Conservation (phyloP, 2,329 filamentous ascomycete genomes). For the Periconia sp. region DNA sequence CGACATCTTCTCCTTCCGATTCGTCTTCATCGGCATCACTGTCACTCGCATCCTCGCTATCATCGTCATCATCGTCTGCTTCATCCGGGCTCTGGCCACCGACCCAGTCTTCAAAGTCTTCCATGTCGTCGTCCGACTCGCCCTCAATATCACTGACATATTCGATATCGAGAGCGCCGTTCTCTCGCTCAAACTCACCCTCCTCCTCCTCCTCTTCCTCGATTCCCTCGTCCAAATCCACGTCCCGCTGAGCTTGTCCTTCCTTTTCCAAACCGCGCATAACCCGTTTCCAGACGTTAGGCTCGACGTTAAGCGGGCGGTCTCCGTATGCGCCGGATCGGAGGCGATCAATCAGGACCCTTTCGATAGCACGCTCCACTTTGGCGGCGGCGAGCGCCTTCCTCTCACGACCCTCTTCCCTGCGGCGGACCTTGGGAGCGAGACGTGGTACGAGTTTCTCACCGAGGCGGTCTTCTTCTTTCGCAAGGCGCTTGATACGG, state of each 20-base stretch:
- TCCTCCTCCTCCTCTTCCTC: slow-evolving; percentile 74
- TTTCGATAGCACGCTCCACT: slow-evolving; percentile 92
- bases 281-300: slow-evolving; percentile 96
- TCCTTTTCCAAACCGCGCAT: slow-evolving; percentile 85
- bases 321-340: slow-evolving; percentile 93
- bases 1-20: slow-evolving; percentile 56
- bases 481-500: slow-evolving; percentile 72
- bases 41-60: slow-evolving; percentile 55
- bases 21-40: slow-evolving; percentile 58
- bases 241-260: slow-evolving; percentile 78
- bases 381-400: slow-evolving; percentile 68
- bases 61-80: slow-evolving; percentile 58
- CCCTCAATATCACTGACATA: slow-evolving; percentile 92
- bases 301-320: slow-evolving; percentile 90
- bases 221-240: slow-evolving; percentile 86
- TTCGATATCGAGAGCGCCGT: slow-evolving; percentile 77
- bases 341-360: slow-evolving; percentile 88
- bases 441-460: slow-evolving; percentile 86
- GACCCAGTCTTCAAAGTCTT: slow-evolving; percentile 87
- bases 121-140: slow-evolving; percentile 66
- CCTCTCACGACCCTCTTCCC: slow-evolving; percentile 52
- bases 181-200: slow-evolving; percentile 65
- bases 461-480: slow-evolving; percentile 85
- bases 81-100: slow-evolving; percentile 66
- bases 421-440: slow-evolving; percentile 77